phyloP scores from a whole-genome alignment of 805 yeast species.

The Wickerhamiella kazuoi region DNA sequence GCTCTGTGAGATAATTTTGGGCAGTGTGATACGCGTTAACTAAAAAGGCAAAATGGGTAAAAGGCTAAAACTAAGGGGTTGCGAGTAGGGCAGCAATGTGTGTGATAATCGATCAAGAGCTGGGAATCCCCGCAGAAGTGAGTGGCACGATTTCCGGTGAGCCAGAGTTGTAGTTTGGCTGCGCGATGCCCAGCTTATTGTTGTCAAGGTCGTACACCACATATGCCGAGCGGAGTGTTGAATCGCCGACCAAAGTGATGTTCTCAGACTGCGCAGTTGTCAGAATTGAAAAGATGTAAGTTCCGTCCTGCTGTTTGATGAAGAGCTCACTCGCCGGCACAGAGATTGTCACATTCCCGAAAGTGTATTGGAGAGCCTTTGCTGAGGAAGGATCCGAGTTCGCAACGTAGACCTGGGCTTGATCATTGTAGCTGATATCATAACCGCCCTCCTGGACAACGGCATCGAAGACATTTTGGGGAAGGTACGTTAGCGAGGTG shows the following conservation, averaged over 20 bases:
- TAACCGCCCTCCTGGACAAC: neutral
- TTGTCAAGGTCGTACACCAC: constrained; percentile 48
- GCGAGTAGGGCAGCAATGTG: too few species aligned
- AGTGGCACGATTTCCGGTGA: neutral
- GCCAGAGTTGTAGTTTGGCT: neutral
- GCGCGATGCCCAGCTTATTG: constrained; percentile 35
- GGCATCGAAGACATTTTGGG: constrained; percentile 10
- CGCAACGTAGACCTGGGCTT: neutral
- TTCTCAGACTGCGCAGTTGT: constrained; percentile 3
- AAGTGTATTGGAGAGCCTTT: neutral
- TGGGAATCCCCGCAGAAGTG: neutral
- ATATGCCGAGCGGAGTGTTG: constrained; percentile 43
- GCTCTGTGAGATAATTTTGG: too few species aligned
- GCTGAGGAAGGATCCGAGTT: neutral
- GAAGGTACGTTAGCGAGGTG: constrained; percentile 32
- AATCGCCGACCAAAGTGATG: constrained; percentile 34
- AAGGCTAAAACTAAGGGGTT: too few species aligned
- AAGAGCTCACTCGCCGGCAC: neutral
- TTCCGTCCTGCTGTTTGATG: neutral
- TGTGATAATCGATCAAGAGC: too few species aligned
- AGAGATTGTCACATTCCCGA: neutral
- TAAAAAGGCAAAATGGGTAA: too few species aligned
- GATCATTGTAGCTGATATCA: neutral
- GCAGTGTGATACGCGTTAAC: too few species aligned
- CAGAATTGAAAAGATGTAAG: neutral